These are phyloP conservation scores for Pseudogymnoascus sp. DNA, from an alignment of 2,329 filamentous ascomycete genomes.

Conservation along the genomic window DNA sequence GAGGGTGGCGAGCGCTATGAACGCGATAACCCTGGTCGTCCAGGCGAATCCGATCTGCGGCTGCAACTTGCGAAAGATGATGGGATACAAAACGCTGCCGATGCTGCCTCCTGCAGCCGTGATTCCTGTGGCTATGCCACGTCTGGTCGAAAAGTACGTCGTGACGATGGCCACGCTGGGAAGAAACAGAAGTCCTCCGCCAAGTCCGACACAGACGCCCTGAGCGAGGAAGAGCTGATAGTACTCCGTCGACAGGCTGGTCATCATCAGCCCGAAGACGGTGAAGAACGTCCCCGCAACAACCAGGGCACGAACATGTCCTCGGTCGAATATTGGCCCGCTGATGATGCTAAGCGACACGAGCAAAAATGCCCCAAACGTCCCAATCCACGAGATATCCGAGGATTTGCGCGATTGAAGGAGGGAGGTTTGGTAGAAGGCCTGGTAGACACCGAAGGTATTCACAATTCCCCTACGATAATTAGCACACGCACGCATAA, in stretches of 20 bases:
- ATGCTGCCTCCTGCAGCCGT: slow-evolving; percentile 42
- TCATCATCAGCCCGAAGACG: slow-evolving; percentile 57
- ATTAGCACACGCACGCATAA: neutral
- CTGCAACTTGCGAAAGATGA: slow-evolving; percentile 51
- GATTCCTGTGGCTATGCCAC: slow-evolving; percentile 40
- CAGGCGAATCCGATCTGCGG: slow-evolving; percentile 45
- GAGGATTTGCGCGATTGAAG: slow-evolving; percentile 42
- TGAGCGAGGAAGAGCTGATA: slow-evolving; percentile 46
- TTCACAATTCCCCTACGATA: slow-evolving; percentile 44
- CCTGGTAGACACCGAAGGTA: slow-evolving; percentile 48
- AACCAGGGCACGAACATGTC: slow-evolving; percentile 50
- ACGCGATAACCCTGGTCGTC: slow-evolving; percentile 48
- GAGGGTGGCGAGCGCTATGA: slow-evolving; percentile 48
- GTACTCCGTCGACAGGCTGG: slow-evolving; percentile 42
- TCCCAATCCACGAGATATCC: slow-evolving; percentile 53
- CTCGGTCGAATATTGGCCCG: slow-evolving; percentile 55
- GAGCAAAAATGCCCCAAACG: slow-evolving; percentile 49
- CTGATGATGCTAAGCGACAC: slow-evolving; percentile 47
- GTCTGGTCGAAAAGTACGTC: slow-evolving; percentile 42
- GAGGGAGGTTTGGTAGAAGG: slow-evolving; percentile 47
- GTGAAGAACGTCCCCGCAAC: slow-evolving; percentile 45
- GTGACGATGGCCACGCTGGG: slow-evolving; percentile 34
- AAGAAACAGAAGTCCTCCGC: slow-evolving; percentile 40
- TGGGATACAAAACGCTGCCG: slow-evolving; percentile 51
- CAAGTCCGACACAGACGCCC: slow-evolving; percentile 37